phyloP scores from a whole-genome alignment of 1,284 basidiomycete species.

The Bjerkandera adusta region DNA sequence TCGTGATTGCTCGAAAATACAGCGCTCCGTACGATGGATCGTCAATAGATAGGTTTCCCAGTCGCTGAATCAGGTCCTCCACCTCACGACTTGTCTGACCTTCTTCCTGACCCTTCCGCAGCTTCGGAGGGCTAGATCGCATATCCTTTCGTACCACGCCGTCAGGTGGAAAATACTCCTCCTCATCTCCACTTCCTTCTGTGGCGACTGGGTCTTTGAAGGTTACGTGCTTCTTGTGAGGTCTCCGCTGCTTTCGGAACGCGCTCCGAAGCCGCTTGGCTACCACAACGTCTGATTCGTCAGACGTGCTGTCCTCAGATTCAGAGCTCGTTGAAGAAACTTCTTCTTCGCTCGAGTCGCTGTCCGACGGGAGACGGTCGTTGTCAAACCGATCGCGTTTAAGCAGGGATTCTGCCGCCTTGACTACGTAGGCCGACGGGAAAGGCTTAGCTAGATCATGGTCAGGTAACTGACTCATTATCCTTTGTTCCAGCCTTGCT shows the following conservation, averaged over 20 bases:
- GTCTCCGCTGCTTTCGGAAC: background rate
- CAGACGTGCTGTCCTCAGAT: background rate
- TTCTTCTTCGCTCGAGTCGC: background rate
- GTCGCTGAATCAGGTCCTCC: conserved; percentile 6
- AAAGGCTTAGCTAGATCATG: conserved; percentile 2
- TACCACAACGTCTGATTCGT: background rate
- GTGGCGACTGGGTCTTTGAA: background rate
- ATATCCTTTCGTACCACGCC: background rate
- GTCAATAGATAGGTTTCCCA: conserved; percentile 3
- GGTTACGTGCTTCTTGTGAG: background rate
- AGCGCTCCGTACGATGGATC: conserved; percentile 4
- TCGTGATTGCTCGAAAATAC: background rate
- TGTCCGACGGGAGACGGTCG: conserved; percentile 9
- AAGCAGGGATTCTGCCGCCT: conserved; percentile 2
- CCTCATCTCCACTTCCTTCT: background rate
- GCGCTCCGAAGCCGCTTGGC: background rate
- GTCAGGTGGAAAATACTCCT: no score
- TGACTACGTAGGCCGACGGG: background rate
- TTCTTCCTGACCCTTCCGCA: background rate
- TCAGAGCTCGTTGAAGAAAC: background rate
- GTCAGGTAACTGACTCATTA: background rate
- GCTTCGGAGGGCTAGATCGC: background rate
- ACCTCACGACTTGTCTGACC: background rate
- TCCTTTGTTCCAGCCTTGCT: background rate
- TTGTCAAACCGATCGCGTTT: conserved; percentile 8